A percentile compares a stretch with the other conserved stretches of the same genome.
Evolutionary conservation across 192 early-diverging fungal genomes (phyloP).

Genomic region (Coemansia sp.): DNA sequence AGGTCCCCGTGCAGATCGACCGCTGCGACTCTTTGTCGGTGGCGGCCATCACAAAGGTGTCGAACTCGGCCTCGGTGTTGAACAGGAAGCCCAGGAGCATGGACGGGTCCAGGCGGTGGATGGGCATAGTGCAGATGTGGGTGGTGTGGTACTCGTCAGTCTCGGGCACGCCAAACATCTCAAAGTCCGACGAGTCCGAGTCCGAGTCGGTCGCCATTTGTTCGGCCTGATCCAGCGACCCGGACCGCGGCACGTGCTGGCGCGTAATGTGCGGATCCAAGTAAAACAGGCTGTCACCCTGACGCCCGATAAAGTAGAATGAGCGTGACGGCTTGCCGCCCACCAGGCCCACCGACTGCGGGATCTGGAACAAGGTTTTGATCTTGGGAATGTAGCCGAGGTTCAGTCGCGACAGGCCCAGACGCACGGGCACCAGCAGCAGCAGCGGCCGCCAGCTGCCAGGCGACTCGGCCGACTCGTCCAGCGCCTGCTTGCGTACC

Average conservation of each 20-base stretch:
- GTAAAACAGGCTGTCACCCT: slow-evolving; percentile 51
- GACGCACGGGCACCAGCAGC: slow-evolving; percentile 52
- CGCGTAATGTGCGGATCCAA: slow-evolving; percentile 53
- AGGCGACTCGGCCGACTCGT: neutral
- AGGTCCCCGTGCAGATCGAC: slow-evolving; percentile 49
- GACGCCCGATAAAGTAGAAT: slow-evolving; percentile 50
- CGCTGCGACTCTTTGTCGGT: slow-evolving; percentile 51
- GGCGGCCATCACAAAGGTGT: slow-evolving; percentile 46
- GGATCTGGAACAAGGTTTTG: slow-evolving; percentile 49
- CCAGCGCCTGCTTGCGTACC: slow-evolving; percentile 41
- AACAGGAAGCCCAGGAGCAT: slow-evolving; percentile 54
- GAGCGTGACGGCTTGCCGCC: slow-evolving; percentile 52
- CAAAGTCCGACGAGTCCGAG: slow-evolving; percentile 48
- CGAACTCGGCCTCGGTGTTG: slow-evolving; percentile 48
- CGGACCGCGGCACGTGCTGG: slow-evolving; percentile 32
- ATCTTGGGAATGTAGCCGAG: slow-evolving; percentile 46
- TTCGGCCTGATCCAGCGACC: slow-evolving; percentile 10
- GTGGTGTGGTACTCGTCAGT: slow-evolving; percentile 47
- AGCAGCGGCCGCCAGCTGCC: slow-evolving; percentile 32
- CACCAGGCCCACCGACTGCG: slow-evolving; percentile 50
- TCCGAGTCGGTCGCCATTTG: slow-evolving; percentile 18
- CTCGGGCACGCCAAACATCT: slow-evolving; percentile 34
- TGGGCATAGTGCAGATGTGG: slow-evolving; percentile 46
- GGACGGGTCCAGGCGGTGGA: slow-evolving; percentile 49
- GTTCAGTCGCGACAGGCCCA: slow-evolving; percentile 46